Percentiles rank a stretch among this genome's conserved stretches.
Evolutionary conservation across 768 basidiomycete species (phyloP).

Genomic region (Lactarius hengduanensis): DNA sequence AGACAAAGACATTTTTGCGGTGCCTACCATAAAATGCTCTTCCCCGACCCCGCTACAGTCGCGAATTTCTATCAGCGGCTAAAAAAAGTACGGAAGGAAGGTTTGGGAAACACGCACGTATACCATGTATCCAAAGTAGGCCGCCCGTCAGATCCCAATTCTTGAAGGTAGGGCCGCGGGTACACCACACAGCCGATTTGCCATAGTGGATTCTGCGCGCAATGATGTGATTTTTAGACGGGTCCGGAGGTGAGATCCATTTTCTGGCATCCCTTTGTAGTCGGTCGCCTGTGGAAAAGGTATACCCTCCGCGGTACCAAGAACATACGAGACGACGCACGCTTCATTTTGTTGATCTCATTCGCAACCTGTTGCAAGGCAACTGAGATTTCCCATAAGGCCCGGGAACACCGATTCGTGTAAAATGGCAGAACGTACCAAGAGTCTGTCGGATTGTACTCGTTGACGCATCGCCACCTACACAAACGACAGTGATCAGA

Average conservation of each 20-base stretch:
- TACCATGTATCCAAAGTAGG: conserved; percentile 17
- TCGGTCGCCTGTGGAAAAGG: not conserved
- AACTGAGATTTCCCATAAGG: not conserved
- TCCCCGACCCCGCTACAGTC: not conserved
- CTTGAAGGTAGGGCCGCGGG: not conserved
- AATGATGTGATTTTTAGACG: not conserved
- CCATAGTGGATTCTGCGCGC: not conserved
- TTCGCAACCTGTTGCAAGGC: not conserved
- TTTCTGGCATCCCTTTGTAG: not conserved
- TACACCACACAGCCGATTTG: conserved; percentile 5
- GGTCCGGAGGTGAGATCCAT: not conserved
- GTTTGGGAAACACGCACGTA: not conserved
- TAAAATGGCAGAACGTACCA: not conserved
- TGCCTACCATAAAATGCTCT: not conserved
- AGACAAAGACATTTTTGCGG: not conserved
- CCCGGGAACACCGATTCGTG: not conserved
- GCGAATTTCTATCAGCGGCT: not conserved
- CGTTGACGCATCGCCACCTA: conserved; percentile 3
- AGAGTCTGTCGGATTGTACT: not conserved
- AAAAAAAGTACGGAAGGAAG: not conserved
- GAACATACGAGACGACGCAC: not conserved
- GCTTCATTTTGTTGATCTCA: conserved; percentile 7
- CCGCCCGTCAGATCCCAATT: not conserved
- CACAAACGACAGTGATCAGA: not conserved
- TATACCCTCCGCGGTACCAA: not conserved